These are phyloP conservation scores for Sporothrix pseudoabietina DNA, from an alignment of 2,329 filamentous ascomycete species.

Conservation along the genomic window DNA sequence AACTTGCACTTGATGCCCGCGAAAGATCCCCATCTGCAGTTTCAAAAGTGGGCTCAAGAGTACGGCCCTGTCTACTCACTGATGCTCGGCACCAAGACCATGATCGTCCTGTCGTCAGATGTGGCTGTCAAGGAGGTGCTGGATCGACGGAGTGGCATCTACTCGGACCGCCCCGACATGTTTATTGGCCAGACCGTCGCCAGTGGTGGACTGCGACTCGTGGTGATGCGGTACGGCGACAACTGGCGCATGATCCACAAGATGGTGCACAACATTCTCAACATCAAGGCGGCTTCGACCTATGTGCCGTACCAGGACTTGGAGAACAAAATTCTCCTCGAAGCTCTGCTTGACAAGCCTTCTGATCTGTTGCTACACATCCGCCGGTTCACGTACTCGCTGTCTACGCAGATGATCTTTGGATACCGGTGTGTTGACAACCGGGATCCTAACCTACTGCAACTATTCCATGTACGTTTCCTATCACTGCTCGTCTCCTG, in stretches of 20 bases:
- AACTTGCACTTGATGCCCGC: conserved; percentile 48
- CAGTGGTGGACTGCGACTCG: background rate
- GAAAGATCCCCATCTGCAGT: conserved; percentile 48
- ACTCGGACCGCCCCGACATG: conserved; percentile 49
- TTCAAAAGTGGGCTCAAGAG: conserved; percentile 55
- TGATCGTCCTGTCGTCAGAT: conserved; percentile 45
- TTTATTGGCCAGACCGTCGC: conserved; percentile 33
- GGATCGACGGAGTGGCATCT: conserved; percentile 53
- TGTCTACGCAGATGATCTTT: conserved; percentile 34
- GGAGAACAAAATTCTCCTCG: conserved; percentile 59
- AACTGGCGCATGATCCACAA: conserved; percentile 44
- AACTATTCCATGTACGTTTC: conserved; percentile 26
- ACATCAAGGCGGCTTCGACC: conserved; percentile 48
- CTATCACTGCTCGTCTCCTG: background rate
- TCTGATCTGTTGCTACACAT: conserved; percentile 36
- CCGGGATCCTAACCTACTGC: conserved; percentile 30
- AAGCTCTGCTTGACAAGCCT: conserved; percentile 47
- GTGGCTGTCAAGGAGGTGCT: conserved; percentile 51
- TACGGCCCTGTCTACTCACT: conserved; percentile 56
- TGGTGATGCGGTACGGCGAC: conserved; percentile 39
- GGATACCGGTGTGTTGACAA: conserved; percentile 31
- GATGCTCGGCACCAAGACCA: conserved; percentile 51
- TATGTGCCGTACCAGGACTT: conserved; percentile 60
- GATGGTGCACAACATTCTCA: conserved; percentile 51
- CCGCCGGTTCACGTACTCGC: conserved; percentile 33